Percentiles rank a stretch among this genome's conserved stretches.
These are phyloP conservation scores for Amanita pallidorosea DNA, from an alignment of 768 basidiomycete species.

Conservation along the genomic window DNA sequence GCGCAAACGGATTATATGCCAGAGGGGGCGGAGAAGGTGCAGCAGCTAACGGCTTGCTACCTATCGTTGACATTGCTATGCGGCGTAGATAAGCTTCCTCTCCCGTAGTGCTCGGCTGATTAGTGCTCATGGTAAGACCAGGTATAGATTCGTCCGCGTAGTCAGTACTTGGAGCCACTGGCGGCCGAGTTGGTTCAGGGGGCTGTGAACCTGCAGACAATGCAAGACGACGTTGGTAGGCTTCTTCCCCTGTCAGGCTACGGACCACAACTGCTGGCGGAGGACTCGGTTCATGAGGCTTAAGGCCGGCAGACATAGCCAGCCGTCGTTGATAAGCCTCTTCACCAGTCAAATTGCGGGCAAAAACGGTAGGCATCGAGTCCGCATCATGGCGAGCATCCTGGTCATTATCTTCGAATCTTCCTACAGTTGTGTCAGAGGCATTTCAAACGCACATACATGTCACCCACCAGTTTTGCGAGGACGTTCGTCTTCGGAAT, in stretches of 20 bases:
- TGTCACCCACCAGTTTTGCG: constrained; percentile 50
- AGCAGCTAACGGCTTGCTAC: constrained; percentile 15
- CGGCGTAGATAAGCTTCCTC: constrained; percentile 63
- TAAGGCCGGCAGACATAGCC: constrained; percentile 40
- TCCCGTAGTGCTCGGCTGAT: constrained; percentile 25
- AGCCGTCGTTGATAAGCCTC: constrained; percentile 70
- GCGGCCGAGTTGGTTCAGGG: constrained; percentile 10
- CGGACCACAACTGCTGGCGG: constrained; percentile 24
- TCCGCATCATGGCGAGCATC: constrained; percentile 37
- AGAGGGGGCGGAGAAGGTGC: constrained; percentile 38
- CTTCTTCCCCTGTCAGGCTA: constrained; percentile 65
- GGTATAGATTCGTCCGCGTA: constrained; percentile 5
- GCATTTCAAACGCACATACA: neutral
- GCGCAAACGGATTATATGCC: constrained; percentile 64
- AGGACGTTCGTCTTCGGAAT: constrained; percentile 57
- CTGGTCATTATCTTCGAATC: constrained; percentile 42
- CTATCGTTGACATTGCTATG: constrained; percentile 40
- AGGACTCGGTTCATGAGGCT: constrained; percentile 11
- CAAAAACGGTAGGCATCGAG: constrained; percentile 23
- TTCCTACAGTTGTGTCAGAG: constrained; percentile 20
- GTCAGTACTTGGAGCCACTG: neutral
- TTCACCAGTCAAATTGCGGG: constrained; percentile 54
- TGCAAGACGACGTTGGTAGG: constrained; percentile 65
- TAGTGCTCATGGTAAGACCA: constrained; percentile 3
- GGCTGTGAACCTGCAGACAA: constrained; percentile 34